Percentiles rank a stretch among this genome's conserved stretches.
These are phyloP conservation scores for Purshia tridentata DNA, from an alignment of 306 rosid genomes.

Conservation along the genomic window DNA sequence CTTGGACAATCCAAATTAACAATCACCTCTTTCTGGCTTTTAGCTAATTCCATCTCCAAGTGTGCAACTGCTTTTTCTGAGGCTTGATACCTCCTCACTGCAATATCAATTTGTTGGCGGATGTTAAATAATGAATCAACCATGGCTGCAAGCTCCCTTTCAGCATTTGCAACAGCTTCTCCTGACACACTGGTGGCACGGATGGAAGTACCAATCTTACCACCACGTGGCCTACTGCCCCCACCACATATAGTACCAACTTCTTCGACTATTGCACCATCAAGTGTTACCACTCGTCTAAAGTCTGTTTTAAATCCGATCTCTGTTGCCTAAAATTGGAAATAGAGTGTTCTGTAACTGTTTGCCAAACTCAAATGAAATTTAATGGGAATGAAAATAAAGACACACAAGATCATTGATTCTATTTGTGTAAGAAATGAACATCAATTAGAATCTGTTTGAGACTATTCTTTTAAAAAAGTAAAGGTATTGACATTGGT, in stretches of 20 bases:
- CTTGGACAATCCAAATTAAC: conserved; percentile 14
- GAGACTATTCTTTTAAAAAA: not conserved
- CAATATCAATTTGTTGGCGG: conserved; percentile 61
- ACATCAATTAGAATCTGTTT: not conserved
- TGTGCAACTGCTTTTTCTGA: conserved; percentile 60
- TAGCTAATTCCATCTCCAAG: conserved; percentile 85
- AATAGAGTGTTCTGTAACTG: conserved; percentile 20
- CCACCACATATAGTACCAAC: conserved; percentile 99
- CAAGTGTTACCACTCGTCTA: conserved; percentile 89
- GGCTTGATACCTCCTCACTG: conserved; percentile 58
- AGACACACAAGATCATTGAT: not conserved
- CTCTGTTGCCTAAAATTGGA: conserved; percentile 67
- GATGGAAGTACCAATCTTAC: conserved; percentile 91
- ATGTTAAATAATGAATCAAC: conserved; percentile 48
- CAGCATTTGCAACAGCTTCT: conserved; percentile 77
- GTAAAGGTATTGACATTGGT: not conserved
- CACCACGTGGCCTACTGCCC: conserved; percentile 89
- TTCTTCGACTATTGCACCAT: conserved; percentile 83
- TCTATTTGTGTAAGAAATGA: conserved; percentile 1
- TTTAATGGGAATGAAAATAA: not conserved
- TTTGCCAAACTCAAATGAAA: conserved; percentile 9
- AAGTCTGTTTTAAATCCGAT: conserved; percentile 69
- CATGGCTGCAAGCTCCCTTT: conserved; percentile 56
- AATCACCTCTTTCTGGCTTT: conserved; percentile 79
- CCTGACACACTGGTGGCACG: conserved; percentile 74